phyloP scores from a whole-genome alignment of 2,329 filamentous ascomycete species.

The Sarocladium kiliense region DNA sequence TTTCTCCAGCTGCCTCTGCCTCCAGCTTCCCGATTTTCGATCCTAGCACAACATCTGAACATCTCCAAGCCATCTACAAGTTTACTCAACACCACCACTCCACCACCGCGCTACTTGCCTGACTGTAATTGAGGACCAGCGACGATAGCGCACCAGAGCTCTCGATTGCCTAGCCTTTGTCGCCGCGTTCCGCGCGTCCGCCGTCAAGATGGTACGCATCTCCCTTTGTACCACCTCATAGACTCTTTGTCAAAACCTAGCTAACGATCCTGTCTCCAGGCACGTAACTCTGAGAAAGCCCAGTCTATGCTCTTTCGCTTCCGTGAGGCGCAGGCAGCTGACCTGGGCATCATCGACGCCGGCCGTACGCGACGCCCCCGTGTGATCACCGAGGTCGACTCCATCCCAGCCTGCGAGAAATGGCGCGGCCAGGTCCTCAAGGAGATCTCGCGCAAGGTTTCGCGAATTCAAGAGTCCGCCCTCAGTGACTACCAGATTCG shows the following conservation, averaged over 20 bases:
- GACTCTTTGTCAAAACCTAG: too few relatives aligned
- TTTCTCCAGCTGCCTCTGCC: not conserved
- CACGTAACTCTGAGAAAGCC: constrained; percentile 96
- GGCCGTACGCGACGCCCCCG: constrained; percentile 86
- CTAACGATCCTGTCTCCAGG: constrained; percentile 42
- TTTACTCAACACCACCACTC: not conserved
- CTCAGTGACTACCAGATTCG: constrained; percentile 97
- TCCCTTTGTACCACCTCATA: not conserved
- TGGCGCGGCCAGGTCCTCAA: constrained; percentile 98
- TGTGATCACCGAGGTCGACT: constrained; percentile 79
- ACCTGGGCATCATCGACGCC: constrained; percentile 92
- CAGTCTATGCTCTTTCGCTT: constrained; percentile 99
- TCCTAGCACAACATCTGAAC: too few relatives aligned
- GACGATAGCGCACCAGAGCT: too few relatives aligned
- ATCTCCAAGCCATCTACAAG: too few relatives aligned
- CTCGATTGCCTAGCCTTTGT: not conserved
- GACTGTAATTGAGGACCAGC: too few relatives aligned
- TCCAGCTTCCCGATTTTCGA: not conserved
- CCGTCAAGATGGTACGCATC: constrained; percentile 18
- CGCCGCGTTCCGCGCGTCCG: not conserved
- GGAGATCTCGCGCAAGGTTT: constrained; percentile 94
- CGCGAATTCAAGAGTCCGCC: constrained; percentile 85
- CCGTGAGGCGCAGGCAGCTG: constrained; percentile 91
- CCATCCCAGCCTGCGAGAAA: constrained; percentile 86
- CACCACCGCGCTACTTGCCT: not conserved